phyloP scores from a whole-genome alignment of 495 filamentous ascomycete species.

The Penicillium ochrochloron region DNA sequence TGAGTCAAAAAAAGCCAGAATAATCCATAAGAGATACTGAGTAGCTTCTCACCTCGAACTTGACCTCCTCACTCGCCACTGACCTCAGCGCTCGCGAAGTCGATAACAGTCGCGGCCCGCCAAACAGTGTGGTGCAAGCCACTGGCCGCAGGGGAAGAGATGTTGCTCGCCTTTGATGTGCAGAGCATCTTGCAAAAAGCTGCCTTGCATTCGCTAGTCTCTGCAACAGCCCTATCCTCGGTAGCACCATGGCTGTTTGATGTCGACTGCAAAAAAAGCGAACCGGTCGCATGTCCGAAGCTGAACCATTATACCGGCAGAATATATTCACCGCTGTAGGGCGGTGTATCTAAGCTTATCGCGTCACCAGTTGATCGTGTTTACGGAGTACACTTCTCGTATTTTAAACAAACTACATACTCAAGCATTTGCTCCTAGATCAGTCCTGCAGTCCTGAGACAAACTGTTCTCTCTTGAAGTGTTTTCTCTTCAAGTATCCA shows the following conservation, averaged over 20 bases:
- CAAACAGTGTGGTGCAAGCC: not conserved
- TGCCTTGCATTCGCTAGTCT: slow-evolving; percentile 19
- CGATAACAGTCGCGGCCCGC: slow-evolving; percentile 18
- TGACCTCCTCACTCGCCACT: not conserved
- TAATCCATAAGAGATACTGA: not conserved
- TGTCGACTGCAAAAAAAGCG: slow-evolving; percentile 10
- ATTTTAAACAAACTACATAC: no score
- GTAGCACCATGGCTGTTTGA: slow-evolving; percentile 33
- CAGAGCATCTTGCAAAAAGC: slow-evolving; percentile 10
- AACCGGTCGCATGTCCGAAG: slow-evolving; percentile 18
- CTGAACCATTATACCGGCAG: slow-evolving; percentile 24
- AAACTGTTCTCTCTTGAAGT: no score
- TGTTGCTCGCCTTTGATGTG: slow-evolving; percentile 9
- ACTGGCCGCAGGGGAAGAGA: not conserved
- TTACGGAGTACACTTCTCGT: no score
- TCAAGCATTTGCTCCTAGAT: no score
- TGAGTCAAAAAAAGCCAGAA: not conserved
- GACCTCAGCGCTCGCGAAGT: slow-evolving; percentile 18
- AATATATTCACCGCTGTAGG: slow-evolving; percentile 7
- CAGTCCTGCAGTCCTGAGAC: no score
- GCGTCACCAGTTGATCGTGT: not conserved
- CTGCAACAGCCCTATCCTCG: slow-evolving; percentile 31
- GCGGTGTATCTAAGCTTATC: slow-evolving; percentile 6
- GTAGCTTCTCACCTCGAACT: slow-evolving; percentile 18
- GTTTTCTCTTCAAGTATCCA: no score